These are phyloP conservation scores for Pyrrhoderma lamaoense DNA, from an alignment of 1,284 basidiomycete species.

Conservation along the genomic window DNA sequence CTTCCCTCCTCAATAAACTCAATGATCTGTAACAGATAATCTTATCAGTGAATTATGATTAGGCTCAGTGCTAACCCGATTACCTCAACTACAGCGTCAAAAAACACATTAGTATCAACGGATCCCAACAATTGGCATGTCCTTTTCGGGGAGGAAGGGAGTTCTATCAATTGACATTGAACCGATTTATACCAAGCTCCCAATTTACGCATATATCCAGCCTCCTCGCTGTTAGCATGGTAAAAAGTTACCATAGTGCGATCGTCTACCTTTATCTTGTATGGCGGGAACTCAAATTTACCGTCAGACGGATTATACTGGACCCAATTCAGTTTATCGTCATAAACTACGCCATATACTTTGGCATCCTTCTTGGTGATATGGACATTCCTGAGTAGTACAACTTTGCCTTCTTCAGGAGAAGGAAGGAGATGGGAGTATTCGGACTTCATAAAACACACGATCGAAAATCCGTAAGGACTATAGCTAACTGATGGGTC, in stretches of 20 bases:
- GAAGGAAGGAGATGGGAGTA: constrained; percentile 7
- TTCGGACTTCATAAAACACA: constrained; percentile 10
- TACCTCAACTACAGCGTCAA: constrained; percentile 18
- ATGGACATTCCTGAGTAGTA: constrained; percentile 11
- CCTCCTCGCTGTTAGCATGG: constrained; percentile 2
- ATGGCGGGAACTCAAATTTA: constrained; percentile 3
- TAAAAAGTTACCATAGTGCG: constrained; percentile 8
- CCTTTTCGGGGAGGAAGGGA: not conserved
- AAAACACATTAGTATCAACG: constrained; percentile 10
- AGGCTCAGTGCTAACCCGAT: not conserved
- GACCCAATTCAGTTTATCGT: constrained; percentile 15
- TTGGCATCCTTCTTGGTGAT: not conserved
- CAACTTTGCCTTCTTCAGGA: constrained; percentile 5
- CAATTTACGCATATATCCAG: constrained; percentile 7
- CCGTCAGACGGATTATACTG: constrained; percentile 11
- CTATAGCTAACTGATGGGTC: constrained; percentile 13
- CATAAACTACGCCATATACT: constrained; percentile 12
- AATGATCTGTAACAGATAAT: not conserved
- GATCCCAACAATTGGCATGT: constrained; percentile 12
- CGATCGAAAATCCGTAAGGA: constrained; percentile 10
- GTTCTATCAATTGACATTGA: constrained; percentile 5
- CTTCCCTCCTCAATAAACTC: not conserved
- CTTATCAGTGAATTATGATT: not conserved
- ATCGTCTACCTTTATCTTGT: not conserved
- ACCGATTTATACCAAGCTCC: constrained; percentile 15